Evolutionary conservation across 345 rosid species (phyloP).

Genomic region (Melaleuca quinquenervia): DNA sequence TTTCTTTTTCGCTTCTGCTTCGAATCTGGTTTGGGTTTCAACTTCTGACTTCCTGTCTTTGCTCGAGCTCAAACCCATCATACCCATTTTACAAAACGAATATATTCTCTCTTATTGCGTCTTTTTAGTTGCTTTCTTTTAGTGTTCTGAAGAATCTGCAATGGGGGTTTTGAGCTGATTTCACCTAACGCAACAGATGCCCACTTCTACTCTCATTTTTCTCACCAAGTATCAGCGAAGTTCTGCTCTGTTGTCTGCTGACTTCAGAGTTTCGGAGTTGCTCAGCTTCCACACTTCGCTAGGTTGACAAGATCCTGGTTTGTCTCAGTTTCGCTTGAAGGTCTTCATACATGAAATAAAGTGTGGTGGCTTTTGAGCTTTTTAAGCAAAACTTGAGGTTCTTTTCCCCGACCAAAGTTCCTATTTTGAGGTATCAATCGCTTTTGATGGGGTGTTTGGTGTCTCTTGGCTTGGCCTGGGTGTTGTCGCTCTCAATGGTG

Average conservation of each 20-base stretch:
- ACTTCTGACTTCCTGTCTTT: background rate
- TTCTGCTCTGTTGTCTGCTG: background rate
- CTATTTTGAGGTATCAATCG: background rate
- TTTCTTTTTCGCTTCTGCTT: background rate
- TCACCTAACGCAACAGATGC: background rate
- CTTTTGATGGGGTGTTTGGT: background rate
- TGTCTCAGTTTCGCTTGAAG: background rate
- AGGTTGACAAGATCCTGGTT: background rate
- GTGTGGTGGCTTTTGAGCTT: background rate
- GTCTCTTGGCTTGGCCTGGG: slow-evolving; percentile 6
- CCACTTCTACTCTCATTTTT: background rate
- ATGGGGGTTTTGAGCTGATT: background rate
- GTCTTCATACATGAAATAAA: background rate
- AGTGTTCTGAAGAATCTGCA: background rate
- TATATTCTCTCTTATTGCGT: background rate
- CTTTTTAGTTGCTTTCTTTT: background rate
- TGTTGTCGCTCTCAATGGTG: slow-evolving; percentile 9
- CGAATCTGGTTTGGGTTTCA: background rate
- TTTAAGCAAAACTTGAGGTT: background rate
- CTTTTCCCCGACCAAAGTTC: background rate
- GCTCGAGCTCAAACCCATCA: background rate
- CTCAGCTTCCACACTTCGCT: background rate
- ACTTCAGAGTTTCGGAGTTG: background rate
- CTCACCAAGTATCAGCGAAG: background rate
- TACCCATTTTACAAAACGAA: background rate